Evolutionary conservation across 2,329 filamentous ascomycete genomes (phyloP).

Genomic region (Alternaria ethzedia): DNA sequence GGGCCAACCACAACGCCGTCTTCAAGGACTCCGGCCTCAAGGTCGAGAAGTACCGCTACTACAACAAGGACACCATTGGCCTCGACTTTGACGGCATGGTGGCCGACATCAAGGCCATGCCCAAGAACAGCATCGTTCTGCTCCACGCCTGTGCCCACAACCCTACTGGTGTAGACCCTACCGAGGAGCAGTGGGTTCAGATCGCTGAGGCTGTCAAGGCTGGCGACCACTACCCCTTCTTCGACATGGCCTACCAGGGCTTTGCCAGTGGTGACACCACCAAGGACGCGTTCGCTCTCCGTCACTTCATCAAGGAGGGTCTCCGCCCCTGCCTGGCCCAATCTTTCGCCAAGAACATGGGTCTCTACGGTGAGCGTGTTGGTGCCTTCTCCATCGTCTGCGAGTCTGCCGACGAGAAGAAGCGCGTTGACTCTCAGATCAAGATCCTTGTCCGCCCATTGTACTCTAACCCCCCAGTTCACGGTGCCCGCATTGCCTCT

Average conservation of each 20-base stretch:
- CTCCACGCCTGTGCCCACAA: conserved; percentile 98
- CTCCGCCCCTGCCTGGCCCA: conserved; percentile 88
- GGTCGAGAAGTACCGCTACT: conserved; percentile 97
- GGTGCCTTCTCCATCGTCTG: conserved; percentile 95
- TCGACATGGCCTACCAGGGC: conserved; percentile 99
- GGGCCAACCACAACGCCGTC: conserved; percentile 97
- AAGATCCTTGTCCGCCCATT: conserved; percentile 97
- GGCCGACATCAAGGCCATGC: conserved; percentile 86
- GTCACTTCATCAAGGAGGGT: conserved; percentile 91
- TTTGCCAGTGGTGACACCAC: conserved; percentile 93
- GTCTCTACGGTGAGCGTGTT: conserved; percentile 97
- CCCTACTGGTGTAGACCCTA: conserved; percentile 95
- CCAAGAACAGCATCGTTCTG: conserved; percentile 85
- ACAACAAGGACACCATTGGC: conserved; percentile 98
- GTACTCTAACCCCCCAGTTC: conserved; percentile 97
- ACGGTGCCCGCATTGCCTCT: conserved; percentile 92
- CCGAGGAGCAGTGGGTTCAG: conserved; percentile 87
- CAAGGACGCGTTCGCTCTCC: conserved; percentile 90
- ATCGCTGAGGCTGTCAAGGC: conserved; percentile 87
- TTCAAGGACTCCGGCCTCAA: conserved; percentile 91
- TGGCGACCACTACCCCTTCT: conserved; percentile 91
- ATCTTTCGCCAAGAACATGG: conserved; percentile 99
- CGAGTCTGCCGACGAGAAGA: conserved; percentile 86
- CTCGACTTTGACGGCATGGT: conserved; percentile 96
- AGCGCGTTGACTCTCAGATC: conserved; percentile 94